phyloP scores from a whole-genome alignment of 169 alveolate genomes.

The Miamiensis avidus region DNA sequence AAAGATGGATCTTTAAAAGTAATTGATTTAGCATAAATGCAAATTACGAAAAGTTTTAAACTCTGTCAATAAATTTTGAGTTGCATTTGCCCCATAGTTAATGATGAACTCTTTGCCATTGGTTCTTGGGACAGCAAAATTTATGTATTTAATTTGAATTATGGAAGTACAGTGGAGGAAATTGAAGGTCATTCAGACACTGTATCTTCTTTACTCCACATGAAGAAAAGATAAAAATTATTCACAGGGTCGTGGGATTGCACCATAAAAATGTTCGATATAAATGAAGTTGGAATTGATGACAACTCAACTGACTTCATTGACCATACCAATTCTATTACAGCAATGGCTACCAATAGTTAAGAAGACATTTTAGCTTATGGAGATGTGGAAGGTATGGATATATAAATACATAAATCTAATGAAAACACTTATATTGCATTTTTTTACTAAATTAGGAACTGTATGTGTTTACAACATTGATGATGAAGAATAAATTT shows the following conservation, averaged over 20 bases:
- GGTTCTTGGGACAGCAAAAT: constrained; percentile 48
- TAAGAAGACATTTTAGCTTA: constrained; percentile 33
- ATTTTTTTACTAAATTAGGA: background rate
- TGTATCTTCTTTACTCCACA: constrained; percentile 26
- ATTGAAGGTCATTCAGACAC: constrained; percentile 21
- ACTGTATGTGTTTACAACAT: constrained; percentile 1
- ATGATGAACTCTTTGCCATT: constrained; percentile 47
- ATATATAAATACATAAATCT: too few species aligned
- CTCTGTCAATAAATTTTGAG: constrained; percentile 33
- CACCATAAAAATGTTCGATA: constrained; percentile 27
- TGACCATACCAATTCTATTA: constrained; percentile 38
- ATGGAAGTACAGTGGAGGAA: constrained; percentile 34
- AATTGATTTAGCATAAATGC: constrained; percentile 16
- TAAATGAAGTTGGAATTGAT: constrained; percentile 20
- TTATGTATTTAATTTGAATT: constrained; percentile 46
- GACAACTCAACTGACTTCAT: constrained; percentile 36
- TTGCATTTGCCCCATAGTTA: constrained; percentile 21
- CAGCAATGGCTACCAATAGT: constrained; percentile 20
- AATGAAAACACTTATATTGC: background rate
- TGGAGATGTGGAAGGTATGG: constrained; percentile 50
- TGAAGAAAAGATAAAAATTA: constrained; percentile 3
- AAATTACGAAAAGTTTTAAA: constrained; percentile 33
- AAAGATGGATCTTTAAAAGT: constrained; percentile 42
- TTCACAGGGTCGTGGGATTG: constrained; percentile 53
- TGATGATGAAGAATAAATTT: background rate